These are phyloP conservation scores for Globisporangium echinulatum DNA, from an alignment of 352 stramenopile genomes.

Conservation along the genomic window DNA sequence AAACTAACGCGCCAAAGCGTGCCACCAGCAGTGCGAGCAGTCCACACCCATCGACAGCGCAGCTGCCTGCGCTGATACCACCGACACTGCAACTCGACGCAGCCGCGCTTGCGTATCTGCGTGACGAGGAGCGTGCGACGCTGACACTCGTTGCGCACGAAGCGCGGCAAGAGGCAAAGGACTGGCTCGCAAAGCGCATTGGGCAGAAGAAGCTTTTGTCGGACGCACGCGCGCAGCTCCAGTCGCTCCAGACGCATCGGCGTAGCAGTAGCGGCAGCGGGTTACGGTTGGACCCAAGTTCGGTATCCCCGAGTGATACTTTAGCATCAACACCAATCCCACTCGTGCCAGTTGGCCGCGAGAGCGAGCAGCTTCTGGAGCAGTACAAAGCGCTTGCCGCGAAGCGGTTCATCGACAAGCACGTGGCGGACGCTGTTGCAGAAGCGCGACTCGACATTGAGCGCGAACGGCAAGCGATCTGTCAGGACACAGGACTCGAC, in stretches of 20 bases:
- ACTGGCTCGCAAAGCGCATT: slow-evolving; percentile 69
- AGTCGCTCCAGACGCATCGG: slow-evolving; percentile 23
- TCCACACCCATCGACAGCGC: not conserved
- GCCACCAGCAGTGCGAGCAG: not conserved
- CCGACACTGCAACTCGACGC: slow-evolving; percentile 20
- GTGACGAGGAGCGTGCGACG: slow-evolving; percentile 55
- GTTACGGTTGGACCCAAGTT: not conserved
- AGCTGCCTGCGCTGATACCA: slow-evolving; percentile 19
- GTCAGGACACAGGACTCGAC: slow-evolving; percentile 42
- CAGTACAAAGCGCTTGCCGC: slow-evolving; percentile 42
- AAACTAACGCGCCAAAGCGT: not conserved
- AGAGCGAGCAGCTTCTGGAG: slow-evolving; percentile 36
- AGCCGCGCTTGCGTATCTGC: slow-evolving; percentile 31
- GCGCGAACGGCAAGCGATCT: slow-evolving; percentile 56
- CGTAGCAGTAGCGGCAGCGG: slow-evolving; percentile 19
- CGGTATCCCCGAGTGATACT: not conserved
- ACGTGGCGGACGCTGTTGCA: slow-evolving; percentile 54
- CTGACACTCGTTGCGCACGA: slow-evolving; percentile 65
- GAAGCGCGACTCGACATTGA: slow-evolving; percentile 66
- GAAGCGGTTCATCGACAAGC: slow-evolving; percentile 71
- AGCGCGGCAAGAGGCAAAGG: slow-evolving; percentile 49
- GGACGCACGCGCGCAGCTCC: slow-evolving; percentile 50
- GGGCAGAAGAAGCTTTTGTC: slow-evolving; percentile 73
- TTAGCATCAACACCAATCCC: not conserved
- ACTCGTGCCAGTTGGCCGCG: slow-evolving; percentile 6